Conservation (phyloP, 2,329 filamentous ascomycete species). For the Truncatella angustata region DNA sequence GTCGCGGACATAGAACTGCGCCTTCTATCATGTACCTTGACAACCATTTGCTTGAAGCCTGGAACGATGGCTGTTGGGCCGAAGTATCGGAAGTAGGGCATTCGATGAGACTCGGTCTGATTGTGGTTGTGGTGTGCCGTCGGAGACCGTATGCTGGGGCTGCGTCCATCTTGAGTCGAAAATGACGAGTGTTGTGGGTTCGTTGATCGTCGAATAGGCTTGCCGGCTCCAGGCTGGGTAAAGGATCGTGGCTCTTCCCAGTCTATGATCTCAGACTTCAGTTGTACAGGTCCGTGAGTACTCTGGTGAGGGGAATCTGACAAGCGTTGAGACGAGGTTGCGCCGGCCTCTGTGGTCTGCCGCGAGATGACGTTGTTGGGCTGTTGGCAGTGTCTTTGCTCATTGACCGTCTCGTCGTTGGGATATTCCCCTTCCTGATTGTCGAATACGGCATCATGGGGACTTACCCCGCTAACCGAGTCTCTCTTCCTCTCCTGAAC, state of each 20-base stretch:
- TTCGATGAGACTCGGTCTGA: conserved; percentile 58
- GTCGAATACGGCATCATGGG: conserved; percentile 11
- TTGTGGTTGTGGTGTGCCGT: conserved; percentile 47
- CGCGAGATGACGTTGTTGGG: conserved; percentile 21
- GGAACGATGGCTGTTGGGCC: conserved; percentile 88
- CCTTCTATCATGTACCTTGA: conserved; percentile 67
- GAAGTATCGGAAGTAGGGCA: conserved; percentile 89
- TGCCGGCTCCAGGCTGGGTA: conserved; percentile 19
- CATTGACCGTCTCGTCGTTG: conserved; percentile 29
- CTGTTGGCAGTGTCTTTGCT: conserved; percentile 23
- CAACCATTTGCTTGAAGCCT: conserved; percentile 90
- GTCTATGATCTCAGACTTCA: conserved; percentile 28
- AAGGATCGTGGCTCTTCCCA: conserved; percentile 25
- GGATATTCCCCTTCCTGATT: conserved; percentile 29
- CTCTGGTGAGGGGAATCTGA: conserved; percentile 23
- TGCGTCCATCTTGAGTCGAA: conserved; percentile 38
- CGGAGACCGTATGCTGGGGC: conserved; percentile 41
- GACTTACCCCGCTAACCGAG: conserved; percentile 11
- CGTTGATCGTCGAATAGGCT: conserved; percentile 19
- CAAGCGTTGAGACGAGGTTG: conserved; percentile 19
- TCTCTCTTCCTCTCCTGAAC: conserved; percentile 46
- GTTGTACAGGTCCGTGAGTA: conserved; percentile 19
- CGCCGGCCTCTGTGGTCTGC: conserved; percentile 20
- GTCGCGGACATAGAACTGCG: conserved; percentile 58
- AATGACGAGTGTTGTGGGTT: conserved; percentile 34